A percentile compares a stretch with the other conserved stretches of the same genome.
Evolutionary conservation across 2,329 filamentous ascomycete species (phyloP).

Genomic region (Cercospora zeae-maydis): DNA sequence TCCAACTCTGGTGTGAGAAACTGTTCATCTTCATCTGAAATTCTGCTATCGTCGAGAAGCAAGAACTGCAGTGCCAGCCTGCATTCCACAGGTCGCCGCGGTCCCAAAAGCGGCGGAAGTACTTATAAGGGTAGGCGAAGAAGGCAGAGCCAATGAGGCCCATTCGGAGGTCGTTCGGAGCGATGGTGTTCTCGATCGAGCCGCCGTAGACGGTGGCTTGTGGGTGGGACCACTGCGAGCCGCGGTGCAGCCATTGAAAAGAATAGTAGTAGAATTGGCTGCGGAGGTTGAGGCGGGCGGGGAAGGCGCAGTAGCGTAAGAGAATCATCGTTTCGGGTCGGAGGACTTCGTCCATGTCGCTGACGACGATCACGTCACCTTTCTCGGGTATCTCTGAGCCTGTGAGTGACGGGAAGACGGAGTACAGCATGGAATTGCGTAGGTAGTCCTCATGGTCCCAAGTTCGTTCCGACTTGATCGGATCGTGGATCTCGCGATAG

Average conservation of each 20-base stretch:
- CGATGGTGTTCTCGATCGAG: slow-evolving; percentile 44
- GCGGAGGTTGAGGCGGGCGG: slow-evolving; percentile 27
- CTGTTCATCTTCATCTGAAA: slow-evolving; percentile 55
- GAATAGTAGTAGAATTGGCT: slow-evolving; percentile 33
- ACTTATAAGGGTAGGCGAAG: slow-evolving; percentile 42
- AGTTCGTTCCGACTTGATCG: slow-evolving; percentile 41
- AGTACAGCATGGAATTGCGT: slow-evolving; percentile 56
- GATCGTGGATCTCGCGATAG: slow-evolving; percentile 50
- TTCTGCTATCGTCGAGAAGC: slow-evolving; percentile 55
- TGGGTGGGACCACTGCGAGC: slow-evolving; percentile 53
- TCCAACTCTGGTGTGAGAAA: slow-evolving; percentile 55
- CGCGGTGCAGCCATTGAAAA: slow-evolving; percentile 30
- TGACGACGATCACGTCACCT: slow-evolving; percentile 57
- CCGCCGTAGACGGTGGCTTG: slow-evolving; percentile 57
- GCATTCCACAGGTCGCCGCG: slow-evolving; percentile 49
- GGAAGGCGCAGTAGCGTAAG: slow-evolving; percentile 29
- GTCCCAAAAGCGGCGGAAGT: slow-evolving; percentile 35
- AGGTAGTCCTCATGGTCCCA: slow-evolving; percentile 54
- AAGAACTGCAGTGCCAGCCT: slow-evolving; percentile 61
- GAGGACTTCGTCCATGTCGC: slow-evolving; percentile 62
- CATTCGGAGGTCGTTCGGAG: slow-evolving; percentile 53
- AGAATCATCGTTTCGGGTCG: slow-evolving; percentile 27
- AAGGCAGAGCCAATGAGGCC: slow-evolving; percentile 41
- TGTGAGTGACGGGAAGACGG: slow-evolving; percentile 52
- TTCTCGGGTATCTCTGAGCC: slow-evolving; percentile 41